These are phyloP conservation scores for Tolypocladium paradoxum DNA, from an alignment of 2,329 filamentous ascomycete species.

Conservation along the genomic window DNA sequence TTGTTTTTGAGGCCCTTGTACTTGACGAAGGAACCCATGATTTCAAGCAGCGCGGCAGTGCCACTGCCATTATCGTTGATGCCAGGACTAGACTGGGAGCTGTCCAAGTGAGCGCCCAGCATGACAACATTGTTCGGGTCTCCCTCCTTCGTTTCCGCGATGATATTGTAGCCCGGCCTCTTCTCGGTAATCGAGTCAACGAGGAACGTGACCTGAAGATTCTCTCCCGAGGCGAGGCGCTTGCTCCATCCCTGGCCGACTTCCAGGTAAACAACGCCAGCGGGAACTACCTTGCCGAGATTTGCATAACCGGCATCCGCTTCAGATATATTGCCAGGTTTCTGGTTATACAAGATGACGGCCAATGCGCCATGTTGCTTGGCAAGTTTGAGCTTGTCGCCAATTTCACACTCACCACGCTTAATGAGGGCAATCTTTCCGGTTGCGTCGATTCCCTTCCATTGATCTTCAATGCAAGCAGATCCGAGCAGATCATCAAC, in stretches of 20 bases:
- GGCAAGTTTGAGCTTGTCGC: conserved; percentile 31
- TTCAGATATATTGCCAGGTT: conserved; percentile 26
- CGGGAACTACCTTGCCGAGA: conserved; percentile 19
- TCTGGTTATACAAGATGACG: conserved; percentile 52
- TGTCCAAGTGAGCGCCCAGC: conserved; percentile 28
- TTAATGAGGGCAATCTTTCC: conserved; percentile 33
- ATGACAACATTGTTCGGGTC: conserved; percentile 27
- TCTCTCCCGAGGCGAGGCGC: conserved; percentile 17
- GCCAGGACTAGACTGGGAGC: conserved; percentile 24
- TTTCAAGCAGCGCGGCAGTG: conserved; percentile 22
- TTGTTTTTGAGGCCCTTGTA: conserved; percentile 26
- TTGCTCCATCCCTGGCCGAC: conserved; percentile 20
- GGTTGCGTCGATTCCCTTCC: conserved; percentile 27
- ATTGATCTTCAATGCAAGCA: conserved; percentile 29
- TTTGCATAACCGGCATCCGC: conserved; percentile 39
- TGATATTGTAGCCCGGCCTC: conserved; percentile 25
- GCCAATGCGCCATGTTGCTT: conserved; percentile 27
- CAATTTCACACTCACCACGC: conserved; percentile 29
- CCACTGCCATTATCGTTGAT: conserved; percentile 30
- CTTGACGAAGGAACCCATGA: conserved; percentile 21
- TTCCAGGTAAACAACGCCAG: conserved; percentile 21
- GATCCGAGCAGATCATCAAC: conserved; percentile 24
- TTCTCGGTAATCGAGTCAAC: conserved; percentile 22
- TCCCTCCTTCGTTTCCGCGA: conserved; percentile 27
- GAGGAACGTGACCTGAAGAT: conserved; percentile 16